A percentile compares a stretch with the other conserved stretches of the same genome.
Evolutionary conservation across 768 basidiomycete genomes (phyloP).

Genomic region (Russula griseocarnosa): DNA sequence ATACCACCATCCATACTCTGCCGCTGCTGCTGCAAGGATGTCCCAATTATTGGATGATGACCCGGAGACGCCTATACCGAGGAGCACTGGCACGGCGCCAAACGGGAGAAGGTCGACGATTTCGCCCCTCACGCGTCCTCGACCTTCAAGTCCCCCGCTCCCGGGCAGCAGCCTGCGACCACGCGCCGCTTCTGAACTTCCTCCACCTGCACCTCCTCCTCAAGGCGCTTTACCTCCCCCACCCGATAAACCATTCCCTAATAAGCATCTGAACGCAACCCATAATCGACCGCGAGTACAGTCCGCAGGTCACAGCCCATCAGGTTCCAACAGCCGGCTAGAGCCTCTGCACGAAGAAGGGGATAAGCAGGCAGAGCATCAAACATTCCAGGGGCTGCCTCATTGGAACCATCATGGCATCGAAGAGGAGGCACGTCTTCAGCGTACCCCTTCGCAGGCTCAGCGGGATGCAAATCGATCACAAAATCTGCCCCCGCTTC

Average conservation of each 20-base stretch:
- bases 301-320: conserved; percentile 50
- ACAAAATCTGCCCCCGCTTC: conserved; percentile 50
- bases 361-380: conserved; percentile 37
- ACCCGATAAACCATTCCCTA: conserved; percentile 38
- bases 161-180: conserved; percentile 37
- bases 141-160: conserved; percentile 28
- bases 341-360: conserved; percentile 61
- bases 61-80: conserved; percentile 23
- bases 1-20: conserved; percentile 30
- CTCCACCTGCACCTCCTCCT: conserved; percentile 65
- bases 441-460: conserved; percentile 22
- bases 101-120: conserved; percentile 26
- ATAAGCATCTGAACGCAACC: conserved; percentile 37
- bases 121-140: conserved; percentile 30
- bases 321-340: conserved; percentile 54
- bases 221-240: conserved; percentile 57
- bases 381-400: conserved; percentile 29
- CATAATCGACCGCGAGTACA: conserved; percentile 44
- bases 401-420: conserved; percentile 34
- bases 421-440: conserved; percentile 32
- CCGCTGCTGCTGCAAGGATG: conserved; percentile 23
- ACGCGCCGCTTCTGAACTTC: conserved; percentile 55
- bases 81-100: not conserved
- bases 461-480: conserved; percentile 22
- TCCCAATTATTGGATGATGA: conserved; percentile 19